These are phyloP conservation scores for Plasmodium malariae DNA, from an alignment of 169 alveolate genomes.

Conservation along the genomic window DNA sequence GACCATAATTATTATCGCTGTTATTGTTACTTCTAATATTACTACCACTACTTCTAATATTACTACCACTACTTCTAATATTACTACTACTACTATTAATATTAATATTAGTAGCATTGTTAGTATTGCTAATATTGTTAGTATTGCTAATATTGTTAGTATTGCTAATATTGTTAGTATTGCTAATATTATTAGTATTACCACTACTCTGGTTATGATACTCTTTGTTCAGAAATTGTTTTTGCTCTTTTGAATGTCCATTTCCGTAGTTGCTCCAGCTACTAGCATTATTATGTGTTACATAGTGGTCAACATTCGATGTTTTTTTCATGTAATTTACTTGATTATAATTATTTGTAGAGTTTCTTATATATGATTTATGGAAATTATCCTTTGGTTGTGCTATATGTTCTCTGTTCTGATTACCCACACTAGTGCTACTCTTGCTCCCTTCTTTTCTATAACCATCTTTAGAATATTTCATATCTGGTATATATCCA, in stretches of 20 bases:
- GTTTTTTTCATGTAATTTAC: conserved; percentile 3
- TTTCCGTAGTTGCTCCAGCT: not conserved
- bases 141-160: too few relatives aligned
- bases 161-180: too few relatives aligned
- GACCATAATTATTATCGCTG: not conserved
- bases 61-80: not conserved
- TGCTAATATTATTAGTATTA: not conserved
- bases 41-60: not conserved
- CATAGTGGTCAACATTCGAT: not conserved
- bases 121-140: too few relatives aligned
- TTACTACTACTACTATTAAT: not conserved
- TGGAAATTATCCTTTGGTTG: conserved; percentile 13
- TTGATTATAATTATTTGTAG: conserved; percentile 2
- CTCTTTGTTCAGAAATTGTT: not conserved
- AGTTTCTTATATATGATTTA: conserved; percentile 6
- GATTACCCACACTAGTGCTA: not conserved
- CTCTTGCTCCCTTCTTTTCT: not conserved
- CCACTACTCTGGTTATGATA: not conserved
- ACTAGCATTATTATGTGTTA: not conserved
- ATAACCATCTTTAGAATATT: not conserved
- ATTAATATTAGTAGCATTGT: not conserved
- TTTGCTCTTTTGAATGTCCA: not conserved
- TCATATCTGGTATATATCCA: conserved; percentile 7
- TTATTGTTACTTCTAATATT: not conserved
- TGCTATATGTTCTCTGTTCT: not conserved